Percentiles rank a stretch among this genome's conserved stretches.
Evolutionary conservation across 352 stramenopile genomes (phyloP).

Genomic region (Pythium brassicae): DNA sequence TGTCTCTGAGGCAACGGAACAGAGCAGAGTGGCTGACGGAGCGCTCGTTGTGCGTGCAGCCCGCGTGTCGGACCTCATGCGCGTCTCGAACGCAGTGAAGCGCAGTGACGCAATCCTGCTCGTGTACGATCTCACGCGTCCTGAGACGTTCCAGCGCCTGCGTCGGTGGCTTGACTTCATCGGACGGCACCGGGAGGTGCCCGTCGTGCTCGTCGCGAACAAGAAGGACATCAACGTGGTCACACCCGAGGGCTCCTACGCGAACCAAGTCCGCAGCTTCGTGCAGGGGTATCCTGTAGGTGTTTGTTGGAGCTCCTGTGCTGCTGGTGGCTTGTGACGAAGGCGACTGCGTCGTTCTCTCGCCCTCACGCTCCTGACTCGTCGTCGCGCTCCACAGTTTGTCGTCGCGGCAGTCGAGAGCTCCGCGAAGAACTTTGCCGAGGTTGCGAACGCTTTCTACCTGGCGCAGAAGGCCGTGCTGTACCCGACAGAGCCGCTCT

Average conservation of each 20-base stretch:
- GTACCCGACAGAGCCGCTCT: constrained; percentile 85
- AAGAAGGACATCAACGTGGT: constrained; percentile 83
- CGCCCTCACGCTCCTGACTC: constrained; percentile 5
- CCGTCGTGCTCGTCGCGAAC: constrained; percentile 86
- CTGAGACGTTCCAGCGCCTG: constrained; percentile 82
- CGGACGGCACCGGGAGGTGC: constrained; percentile 81
- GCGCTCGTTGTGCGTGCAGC: constrained; percentile 20
- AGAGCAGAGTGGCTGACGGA: too few relatives aligned
- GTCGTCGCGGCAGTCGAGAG: constrained; percentile 80
- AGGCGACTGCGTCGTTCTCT: neutral
- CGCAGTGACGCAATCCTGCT: constrained; percentile 83
- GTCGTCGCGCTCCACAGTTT: constrained; percentile 33
- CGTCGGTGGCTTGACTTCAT: constrained; percentile 85
- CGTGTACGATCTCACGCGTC: constrained; percentile 83
- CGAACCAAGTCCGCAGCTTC: constrained; percentile 66
- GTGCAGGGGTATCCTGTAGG: constrained; percentile 69
- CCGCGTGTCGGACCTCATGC: constrained; percentile 75
- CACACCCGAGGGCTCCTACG: constrained; percentile 53
- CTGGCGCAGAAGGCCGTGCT: constrained; percentile 87
- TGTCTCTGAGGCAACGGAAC: neutral
- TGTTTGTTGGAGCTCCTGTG: neutral
- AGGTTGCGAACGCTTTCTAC: constrained; percentile 87
- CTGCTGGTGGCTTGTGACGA: neutral
- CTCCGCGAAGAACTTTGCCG: constrained; percentile 85
- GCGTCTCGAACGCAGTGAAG: constrained; percentile 81